Base-by-base conservation (phyloP, 306 rosid genomes). In the Prunus persica region DNA sequence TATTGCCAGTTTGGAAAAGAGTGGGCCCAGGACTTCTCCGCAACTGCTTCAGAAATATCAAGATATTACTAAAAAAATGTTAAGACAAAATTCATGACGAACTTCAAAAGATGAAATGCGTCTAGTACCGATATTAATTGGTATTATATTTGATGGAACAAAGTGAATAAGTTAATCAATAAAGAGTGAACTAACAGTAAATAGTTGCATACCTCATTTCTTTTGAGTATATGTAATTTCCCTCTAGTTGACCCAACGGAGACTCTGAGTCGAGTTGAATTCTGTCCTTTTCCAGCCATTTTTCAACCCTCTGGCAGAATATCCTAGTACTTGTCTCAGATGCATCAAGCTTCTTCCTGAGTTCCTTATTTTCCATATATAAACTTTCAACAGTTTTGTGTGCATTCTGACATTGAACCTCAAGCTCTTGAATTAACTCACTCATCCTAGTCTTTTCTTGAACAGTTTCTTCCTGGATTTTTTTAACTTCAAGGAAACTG, bases 401-500 rank as follows among this genome's bases (percentile, higher is more conserved):
- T 60, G 91, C 84, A 73, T 85, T 82, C 77, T 77, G 82, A 87
- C 77, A 76, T 61, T 79, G 83, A 79, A 79, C 61, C 85, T 86
- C 88, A 63, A 87, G 88, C 75, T 89, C 90, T 60, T 71, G 83
- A 85, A 85, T 78, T 72, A 88, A 68, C 79, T 67, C 73, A 79
- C 69, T 82, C 89, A 84, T 67, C 78, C 82, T 77, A 79, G 78
- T 82, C 70, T 82, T 90, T 82, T 86, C 92, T 83, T 79, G 83
- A 78, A 84, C 67, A 72, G 90, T 78, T 82, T 90, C 95, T 79
- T 87, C 90, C 79, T 76, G 97, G 32, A 78, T 50, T 79, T 91
- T 91, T 82, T 87, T 89, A 64, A 87, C 88, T 79, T 92, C 85
- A 3, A 90, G 80, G 79, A 73, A 80, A 75, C 82, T 85, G 81